Evolutionary conservation across 345 rosid genomes (phyloP), one percentile per base, ranked within the genome.

Genomic region (Corchorus capsularis): DNA sequence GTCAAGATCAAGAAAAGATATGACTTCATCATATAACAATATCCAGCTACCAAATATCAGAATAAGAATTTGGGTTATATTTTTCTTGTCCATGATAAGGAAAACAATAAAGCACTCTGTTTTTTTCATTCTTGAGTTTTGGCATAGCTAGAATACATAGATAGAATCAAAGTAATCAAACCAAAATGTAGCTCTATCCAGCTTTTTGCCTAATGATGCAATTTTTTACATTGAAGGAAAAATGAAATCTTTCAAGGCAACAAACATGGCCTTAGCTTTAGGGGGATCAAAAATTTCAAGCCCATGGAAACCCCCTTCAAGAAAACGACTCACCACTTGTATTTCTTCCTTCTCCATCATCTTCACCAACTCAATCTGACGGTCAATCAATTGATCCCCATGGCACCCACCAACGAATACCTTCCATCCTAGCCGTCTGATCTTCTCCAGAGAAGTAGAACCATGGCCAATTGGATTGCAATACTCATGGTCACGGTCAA

Each of bases 361-460:
- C 69, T 84, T 79, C 46, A 73, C 86, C 10, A 89, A 78, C 82
- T 81, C 88, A 80, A 75, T 87, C 83, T 94, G 95, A 35, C 85
- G 82, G 78, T 94, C 95, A 0, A 78, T 68, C 10, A 90, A 79
- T 43, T 97, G 97, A 79, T 94, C 97, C 6, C 94, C 93, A 0
- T 83, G 88, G 39, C 83, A 82, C 2, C 89, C 91, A 62, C 47
- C 71, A 12, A 92, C 71, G 2, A 85, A 77, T 8, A 56, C 62
- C 69, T 84, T 81, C 73, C 71, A 67, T 7, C 88, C 91, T 1
- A 94, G 75, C 73, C 85, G 80, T 74, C 81, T 68, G 82, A 88
- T 86, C 54, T 83, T 89, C 54, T 77, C 86, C 35, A 35, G 81
- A 10, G 71, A 79, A 0, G 76, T 6, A 27, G 84, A 59, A 17